These are phyloP conservation scores for Geotrichum citri-aurantii DNA, from an alignment of 1,139 yeast species.

Conservation along the genomic window DNA sequence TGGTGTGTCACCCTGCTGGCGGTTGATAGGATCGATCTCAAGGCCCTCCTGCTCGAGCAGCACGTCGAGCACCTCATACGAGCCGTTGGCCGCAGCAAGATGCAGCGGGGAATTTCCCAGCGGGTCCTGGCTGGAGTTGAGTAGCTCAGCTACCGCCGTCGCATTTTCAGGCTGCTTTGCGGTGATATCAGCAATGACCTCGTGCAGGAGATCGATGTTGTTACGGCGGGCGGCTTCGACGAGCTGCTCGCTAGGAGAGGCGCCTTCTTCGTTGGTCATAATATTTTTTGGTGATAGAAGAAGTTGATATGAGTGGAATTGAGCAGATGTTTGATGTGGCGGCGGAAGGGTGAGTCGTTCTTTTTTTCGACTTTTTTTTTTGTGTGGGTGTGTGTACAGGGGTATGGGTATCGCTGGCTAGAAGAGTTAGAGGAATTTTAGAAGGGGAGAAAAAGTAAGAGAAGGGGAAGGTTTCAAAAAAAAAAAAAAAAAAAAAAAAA, in stretches of 20 bases:
- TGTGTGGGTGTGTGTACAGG: neutral
- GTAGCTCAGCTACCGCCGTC: constrained; percentile 49
- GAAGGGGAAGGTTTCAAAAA: neutral
- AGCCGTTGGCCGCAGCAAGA: constrained; percentile 72
- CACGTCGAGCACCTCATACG: constrained; percentile 73
- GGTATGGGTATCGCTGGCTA: neutral
- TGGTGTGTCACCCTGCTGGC: constrained; percentile 78
- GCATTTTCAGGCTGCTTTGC: constrained; percentile 38
- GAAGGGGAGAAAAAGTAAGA: neutral
- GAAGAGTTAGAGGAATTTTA: neutral
- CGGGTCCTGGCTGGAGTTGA: constrained; percentile 70
- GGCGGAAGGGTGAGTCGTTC: neutral
- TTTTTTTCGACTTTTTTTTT: no score
- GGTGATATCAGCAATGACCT: constrained; percentile 40
- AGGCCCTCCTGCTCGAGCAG: constrained; percentile 85
- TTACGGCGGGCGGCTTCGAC: constrained; percentile 85
- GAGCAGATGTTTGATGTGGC: neutral
- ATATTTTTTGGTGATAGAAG: neutral
- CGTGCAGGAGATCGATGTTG: constrained; percentile 66
- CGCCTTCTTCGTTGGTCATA: constrained; percentile 49
- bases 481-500: no score
- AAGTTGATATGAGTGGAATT: neutral
- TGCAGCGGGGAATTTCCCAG: constrained; percentile 82
- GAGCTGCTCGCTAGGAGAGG: constrained; percentile 70
- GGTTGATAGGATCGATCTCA: constrained; percentile 75